Conservation (phyloP, 1,284 basidiomycete genomes). For the Anthracocystis panici-leucophaei region DNA sequence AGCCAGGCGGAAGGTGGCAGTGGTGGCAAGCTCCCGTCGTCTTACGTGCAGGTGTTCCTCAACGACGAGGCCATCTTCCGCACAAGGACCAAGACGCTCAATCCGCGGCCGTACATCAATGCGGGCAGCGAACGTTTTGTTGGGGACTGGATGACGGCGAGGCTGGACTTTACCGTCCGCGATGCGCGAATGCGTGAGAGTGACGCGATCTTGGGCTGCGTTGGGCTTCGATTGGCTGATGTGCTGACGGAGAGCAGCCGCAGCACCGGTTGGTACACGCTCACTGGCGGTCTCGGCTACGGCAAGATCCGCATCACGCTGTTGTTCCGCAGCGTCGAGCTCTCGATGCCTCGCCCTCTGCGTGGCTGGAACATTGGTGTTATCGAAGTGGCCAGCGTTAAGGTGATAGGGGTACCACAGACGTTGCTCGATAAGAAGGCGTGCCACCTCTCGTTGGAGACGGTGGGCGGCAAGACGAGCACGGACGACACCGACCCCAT, state of each 20-base stretch:
- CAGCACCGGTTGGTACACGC: constrained; percentile 54
- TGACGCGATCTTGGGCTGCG: constrained; percentile 62
- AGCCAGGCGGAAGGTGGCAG: constrained; percentile 45
- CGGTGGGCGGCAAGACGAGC: constrained; percentile 52
- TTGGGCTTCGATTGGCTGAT: constrained; percentile 53
- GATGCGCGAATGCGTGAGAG: constrained; percentile 61
- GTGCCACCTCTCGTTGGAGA: constrained; percentile 52
- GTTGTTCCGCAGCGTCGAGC: constrained; percentile 59
- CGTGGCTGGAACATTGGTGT: constrained; percentile 64
- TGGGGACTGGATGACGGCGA: constrained; percentile 55
- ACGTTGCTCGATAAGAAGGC: constrained; percentile 49
- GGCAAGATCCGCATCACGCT: constrained; percentile 62
- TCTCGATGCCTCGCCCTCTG: constrained; percentile 56
- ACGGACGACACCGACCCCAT: constrained; percentile 41
- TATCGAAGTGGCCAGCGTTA: constrained; percentile 50
- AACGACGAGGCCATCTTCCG: constrained; percentile 66
- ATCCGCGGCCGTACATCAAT: constrained; percentile 64
- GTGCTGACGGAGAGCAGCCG: constrained; percentile 49
- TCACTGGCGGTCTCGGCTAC: constrained; percentile 58
- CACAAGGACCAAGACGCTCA: constrained; percentile 61
- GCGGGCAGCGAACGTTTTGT: constrained; percentile 61
- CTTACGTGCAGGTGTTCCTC: constrained; percentile 63
- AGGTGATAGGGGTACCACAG: constrained; percentile 40
- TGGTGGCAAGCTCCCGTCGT: constrained; percentile 55
- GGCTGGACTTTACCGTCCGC: constrained; percentile 59